Base-by-base conservation (phyloP, 2,329 filamentous ascomycete genomes). In the Sporothrix inflata region DNA sequence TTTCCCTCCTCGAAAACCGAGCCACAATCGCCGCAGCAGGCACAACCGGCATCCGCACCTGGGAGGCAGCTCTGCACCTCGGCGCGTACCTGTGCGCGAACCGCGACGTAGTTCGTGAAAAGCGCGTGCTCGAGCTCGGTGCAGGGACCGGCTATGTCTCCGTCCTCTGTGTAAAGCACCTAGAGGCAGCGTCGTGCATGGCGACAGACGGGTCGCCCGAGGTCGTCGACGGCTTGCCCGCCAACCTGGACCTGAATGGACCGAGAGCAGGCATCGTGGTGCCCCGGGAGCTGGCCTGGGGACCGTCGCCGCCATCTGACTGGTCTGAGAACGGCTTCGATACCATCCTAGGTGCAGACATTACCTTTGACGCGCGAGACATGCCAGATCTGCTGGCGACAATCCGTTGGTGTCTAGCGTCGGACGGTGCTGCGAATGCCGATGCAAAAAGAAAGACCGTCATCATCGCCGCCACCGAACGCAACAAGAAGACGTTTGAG, bases 31-130 rank as follows among this genome's bases (percentile, higher is more conserved):
- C 91, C 1, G 90, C 90, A 1, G 86, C 85, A 0, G 91, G 92
- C 0, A 94, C 91, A 0, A 95, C 92, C 0, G 92, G 92, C 1
- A 85, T 92, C 30, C 87, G 92, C 45, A 95, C 93, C 0, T 96
- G 92, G 93, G 93, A 95, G 79, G 92, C 92, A 0, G 89, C 91
- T 1, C 82, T 95, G 9, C 91, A 94, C 76, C 84, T 95, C 0
- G 91, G 91, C 1, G 86, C 90, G 60, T 94, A 90, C 76, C 86
- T 94, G 27, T 87, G 88, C 73, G 73, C 78, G n/a, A 80, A 85
- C 67, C 80, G 79, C 0, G 74, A 76, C 1, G 75, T 86, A 24
- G 82, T 93, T 38, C 77, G 77, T 8, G 85, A 83, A 1, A 90
- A 88, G 77, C 85, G 83, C 8, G 81, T 94, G 0, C 83, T 95